Base-by-base conservation (phyloP, 2,329 filamentous ascomycete species). In the Chalara sp. region DNA sequence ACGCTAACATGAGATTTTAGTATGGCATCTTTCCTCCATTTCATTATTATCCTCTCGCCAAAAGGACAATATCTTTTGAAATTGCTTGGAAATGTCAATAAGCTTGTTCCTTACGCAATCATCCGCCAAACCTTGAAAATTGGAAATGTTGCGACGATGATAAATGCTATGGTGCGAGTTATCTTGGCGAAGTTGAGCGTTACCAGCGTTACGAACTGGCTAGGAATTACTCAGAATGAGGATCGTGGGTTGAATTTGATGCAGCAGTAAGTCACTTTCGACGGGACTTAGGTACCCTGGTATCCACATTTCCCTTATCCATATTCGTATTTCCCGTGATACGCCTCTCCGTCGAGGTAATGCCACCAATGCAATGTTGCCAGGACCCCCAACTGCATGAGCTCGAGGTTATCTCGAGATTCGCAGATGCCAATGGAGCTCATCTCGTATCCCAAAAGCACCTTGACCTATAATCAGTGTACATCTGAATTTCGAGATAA, bases 171-270 rank as follows among this genome's bases (percentile, higher is more conserved):
- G 76, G 76, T 87, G 65, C 78, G 75, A 48, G 70, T 92, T 12
- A 74, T 91, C 12, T 74, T 93, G 11, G 83, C 87, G n/a, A 93
- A 93, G 68, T 71, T 90, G 51, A 87, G 85, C 57, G 73, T 92
- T 5, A 82, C 81, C 1, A 81, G 81, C 6, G 69, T 92, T 47
- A 89, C 87, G 5, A 91, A 90, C 64, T 92, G 85, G 84, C 76
- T 91, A 8, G 87, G 88, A 0, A 65, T 89, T 39, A 90, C 84
- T 0, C 78, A 79, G 44, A 81, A 80, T 44, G 79, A 83, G 0
- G 81, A 89, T 55, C 86, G 90, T 58, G 87, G 87, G 44, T 88
- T 89, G 85, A 93, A 91, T 63, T 66, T 92, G 6, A 66, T 93
- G 57, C 87, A 92, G 66, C 48, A 52, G 54, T 56, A 50, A 6